Base-by-base conservation (phyloP, 116 monocot species). In the Trichopus zeylanicus region DNA sequence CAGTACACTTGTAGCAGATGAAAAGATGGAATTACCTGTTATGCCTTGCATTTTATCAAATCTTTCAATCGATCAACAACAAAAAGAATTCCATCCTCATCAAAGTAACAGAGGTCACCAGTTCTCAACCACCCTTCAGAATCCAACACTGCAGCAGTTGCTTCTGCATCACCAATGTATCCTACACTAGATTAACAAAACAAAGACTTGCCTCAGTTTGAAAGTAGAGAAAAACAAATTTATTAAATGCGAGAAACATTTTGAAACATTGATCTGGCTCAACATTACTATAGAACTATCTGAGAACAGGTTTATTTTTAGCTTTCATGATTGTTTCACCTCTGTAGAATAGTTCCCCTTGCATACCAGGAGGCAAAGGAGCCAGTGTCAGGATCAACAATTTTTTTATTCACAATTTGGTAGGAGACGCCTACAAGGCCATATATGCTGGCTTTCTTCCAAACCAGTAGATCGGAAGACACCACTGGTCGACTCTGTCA, bases 31-130 rank as follows among this genome's bases (percentile, higher is more conserved):
- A 39, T 15, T 42, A 20, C 19, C 19, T 2, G 19, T 5, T 49
- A 85, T 30, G 65, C 84, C 37, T 85, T 85, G 73, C 80, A 85
- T 16, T 85, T 80, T 3, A 85, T 85, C 51, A 85, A 19, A 63
- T 85, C 80, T 48, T 85, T 85, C 3, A 80, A 38, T 28, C 80
- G 61, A 48, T 85, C 80, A 2, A 80, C 76, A 13, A 80, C 30
- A 26, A 59, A 70, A n/a, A 85, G 42, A 31, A 70, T 73, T 0
- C 80, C 80, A 4, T 76, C 64, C 13, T 64, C 20, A 54, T 85
- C 76, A 27, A 85, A 62, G 56, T 76, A 76, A 48, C 80, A 76
- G 0, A 85, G 37, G 19, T 85, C 80, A 1, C 73, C 73, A 0
- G 80, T 80, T 53, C 61, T 85, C 64, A 80, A 27, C 85, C 76